A percentile compares a stretch with the other conserved stretches of the same genome.
phyloP scores from a whole-genome alignment of 2,329 filamentous ascomycete genomes.

The Periconia digitata region DNA sequence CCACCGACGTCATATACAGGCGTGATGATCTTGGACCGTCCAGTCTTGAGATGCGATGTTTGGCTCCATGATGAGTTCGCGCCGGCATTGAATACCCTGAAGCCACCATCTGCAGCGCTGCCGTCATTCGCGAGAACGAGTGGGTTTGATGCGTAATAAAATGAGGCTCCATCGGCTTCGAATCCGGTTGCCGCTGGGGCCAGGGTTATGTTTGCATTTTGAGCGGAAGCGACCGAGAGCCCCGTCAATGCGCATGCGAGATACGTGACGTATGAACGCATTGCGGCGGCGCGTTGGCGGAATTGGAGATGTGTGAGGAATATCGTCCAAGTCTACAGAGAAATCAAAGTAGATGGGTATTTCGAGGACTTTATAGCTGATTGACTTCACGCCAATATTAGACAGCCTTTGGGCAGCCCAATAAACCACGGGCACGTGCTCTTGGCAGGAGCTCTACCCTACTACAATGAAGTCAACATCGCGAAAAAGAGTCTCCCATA shows the following conservation, averaged over 20 bases:
- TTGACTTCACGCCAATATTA: background rate
- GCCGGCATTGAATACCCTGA: slow-evolving; percentile 18
- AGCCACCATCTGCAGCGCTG: slow-evolving; percentile 31
- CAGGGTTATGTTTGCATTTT: slow-evolving; percentile 22
- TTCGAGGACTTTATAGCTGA: background rate
- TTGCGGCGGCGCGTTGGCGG: no score
- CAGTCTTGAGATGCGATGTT: slow-evolving; percentile 22
- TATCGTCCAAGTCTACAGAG: no score
- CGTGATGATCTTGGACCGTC: slow-evolving; percentile 30
- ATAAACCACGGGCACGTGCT: background rate
- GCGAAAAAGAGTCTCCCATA: background rate
- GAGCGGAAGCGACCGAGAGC: slow-evolving; percentile 9
- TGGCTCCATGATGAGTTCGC: slow-evolving; percentile 13
- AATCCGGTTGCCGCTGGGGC: slow-evolving; percentile 25
- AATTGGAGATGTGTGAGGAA: background rate
- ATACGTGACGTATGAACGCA: background rate
- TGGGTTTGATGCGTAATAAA: slow-evolving; percentile 24
- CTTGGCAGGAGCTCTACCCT: background rate
- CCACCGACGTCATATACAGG: slow-evolving; percentile 26
- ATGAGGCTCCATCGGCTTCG: slow-evolving; percentile 30
- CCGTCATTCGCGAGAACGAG: slow-evolving; percentile 29
- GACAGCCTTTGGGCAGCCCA: background rate
- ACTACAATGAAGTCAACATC: background rate
- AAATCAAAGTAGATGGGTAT: background rate
- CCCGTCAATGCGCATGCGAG: slow-evolving; percentile 11